Percentiles rank a stretch among this genome's conserved stretches.
phyloP scores from a whole-genome alignment of 441 rosid genomes.

The Theobroma grandiflorum region DNA sequence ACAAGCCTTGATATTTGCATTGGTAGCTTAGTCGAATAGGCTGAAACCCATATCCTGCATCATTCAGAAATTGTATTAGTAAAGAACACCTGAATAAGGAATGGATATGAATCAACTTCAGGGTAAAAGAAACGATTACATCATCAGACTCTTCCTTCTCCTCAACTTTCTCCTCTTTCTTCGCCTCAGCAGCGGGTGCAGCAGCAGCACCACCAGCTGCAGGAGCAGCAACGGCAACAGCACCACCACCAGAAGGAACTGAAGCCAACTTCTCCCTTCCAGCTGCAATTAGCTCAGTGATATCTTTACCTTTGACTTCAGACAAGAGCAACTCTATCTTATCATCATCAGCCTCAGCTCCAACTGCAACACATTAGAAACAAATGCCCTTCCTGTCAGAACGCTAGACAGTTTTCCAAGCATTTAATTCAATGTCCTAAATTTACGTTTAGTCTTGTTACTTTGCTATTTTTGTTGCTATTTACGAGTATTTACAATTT shows the following conservation, averaged over 20 bases:
- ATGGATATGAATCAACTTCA: neutral
- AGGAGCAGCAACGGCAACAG: slow-evolving; percentile 51
- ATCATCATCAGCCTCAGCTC: slow-evolving; percentile 78
- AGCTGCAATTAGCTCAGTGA: slow-evolving; percentile 74
- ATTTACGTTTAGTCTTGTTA: neutral
- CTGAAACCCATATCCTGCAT: slow-evolving; percentile 78
- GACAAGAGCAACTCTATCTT: slow-evolving; percentile 68
- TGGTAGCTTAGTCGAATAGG: slow-evolving; percentile 54
- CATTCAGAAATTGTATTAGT: neutral
- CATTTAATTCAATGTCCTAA: neutral
- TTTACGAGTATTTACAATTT: neutral
- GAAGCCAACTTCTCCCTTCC: slow-evolving; percentile 92
- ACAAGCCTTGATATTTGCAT: slow-evolving; percentile 24
- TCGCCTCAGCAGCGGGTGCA: slow-evolving; percentile 63
- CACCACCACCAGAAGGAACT: slow-evolving; percentile 89
- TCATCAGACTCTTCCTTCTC: slow-evolving; percentile 90
- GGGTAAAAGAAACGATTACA: slow-evolving; percentile 40
- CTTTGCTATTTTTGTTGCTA: neutral
- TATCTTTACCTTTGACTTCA: slow-evolving; percentile 71
- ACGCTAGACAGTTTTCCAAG: neutral
- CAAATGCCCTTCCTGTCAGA: neutral
- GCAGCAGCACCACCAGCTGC: slow-evolving; percentile 43
- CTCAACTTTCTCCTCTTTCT: slow-evolving; percentile 85
- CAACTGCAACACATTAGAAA: slow-evolving; percentile 55
- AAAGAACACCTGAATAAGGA: neutral